These are phyloP conservation scores for Anacardium occidentale DNA, from an alignment of 345 rosid genomes.

Conservation along the genomic window DNA sequence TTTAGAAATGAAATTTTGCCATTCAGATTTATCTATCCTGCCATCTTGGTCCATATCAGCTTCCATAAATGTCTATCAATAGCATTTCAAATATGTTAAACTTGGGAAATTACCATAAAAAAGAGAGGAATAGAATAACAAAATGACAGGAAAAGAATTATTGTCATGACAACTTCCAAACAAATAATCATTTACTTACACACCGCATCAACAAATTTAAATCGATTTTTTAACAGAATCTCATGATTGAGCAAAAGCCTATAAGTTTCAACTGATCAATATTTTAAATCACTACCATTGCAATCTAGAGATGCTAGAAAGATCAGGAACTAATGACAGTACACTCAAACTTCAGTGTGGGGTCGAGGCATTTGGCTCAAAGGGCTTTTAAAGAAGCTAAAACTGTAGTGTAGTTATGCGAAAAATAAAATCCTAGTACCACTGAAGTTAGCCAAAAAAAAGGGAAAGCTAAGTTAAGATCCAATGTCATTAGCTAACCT, in stretches of 20 bases:
- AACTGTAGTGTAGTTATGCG: too few species aligned
- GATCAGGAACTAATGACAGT: not conserved
- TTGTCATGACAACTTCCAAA: not conserved
- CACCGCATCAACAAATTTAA: not conserved
- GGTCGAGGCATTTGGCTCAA: not conserved
- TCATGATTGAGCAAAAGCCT: not conserved
- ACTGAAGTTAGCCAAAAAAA: too few species aligned
- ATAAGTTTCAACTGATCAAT: not conserved
- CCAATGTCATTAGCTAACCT: slow-evolving; percentile 43
- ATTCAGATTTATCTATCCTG: slow-evolving; percentile 79
- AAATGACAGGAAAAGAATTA: not conserved
- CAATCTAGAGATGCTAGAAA: not conserved
- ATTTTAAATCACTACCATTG: not conserved
- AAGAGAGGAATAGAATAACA: not conserved
- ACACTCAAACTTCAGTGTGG: not conserved
- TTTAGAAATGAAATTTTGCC: slow-evolving; percentile 77
- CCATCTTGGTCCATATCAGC: slow-evolving; percentile 87
- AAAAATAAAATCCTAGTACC: too few species aligned
- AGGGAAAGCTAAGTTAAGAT: not conserved
- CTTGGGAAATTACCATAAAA: not conserved
- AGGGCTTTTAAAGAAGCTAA: not conserved
- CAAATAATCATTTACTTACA: not conserved
- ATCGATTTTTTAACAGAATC: not conserved
- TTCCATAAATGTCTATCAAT: slow-evolving; percentile 77
- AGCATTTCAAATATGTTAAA: not conserved